Evolutionary conservation across 441 rosid genomes (phyloP).

Genomic region (Populus hybrid): DNA sequence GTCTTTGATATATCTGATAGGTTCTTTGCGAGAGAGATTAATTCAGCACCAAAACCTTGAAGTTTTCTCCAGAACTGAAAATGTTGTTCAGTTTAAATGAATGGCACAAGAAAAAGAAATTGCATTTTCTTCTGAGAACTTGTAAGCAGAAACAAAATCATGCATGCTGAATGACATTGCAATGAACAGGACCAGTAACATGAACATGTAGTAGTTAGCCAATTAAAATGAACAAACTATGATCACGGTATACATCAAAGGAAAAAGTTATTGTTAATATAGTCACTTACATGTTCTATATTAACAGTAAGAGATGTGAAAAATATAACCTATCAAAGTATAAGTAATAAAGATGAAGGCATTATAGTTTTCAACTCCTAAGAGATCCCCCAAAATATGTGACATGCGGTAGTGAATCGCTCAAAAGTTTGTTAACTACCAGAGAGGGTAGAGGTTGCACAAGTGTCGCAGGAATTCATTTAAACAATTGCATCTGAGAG

Average conservation of each 20-base stretch:
- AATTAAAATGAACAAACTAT: not conserved
- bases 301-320: not conserved
- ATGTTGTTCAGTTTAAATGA: conserved; percentile 15
- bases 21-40: conserved; percentile 62
- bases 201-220: not conserved
- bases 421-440: not conserved
- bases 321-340: not conserved
- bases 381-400: not conserved
- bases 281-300: not conserved
- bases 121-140: not conserved
- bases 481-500: not conserved
- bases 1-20: conserved; percentile 57
- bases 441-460: not conserved
- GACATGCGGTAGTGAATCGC: not conserved
- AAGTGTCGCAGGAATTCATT: not conserved
- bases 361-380: not conserved
- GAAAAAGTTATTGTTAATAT: not conserved
- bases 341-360: not conserved
- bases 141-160: not conserved
- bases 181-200: not conserved
- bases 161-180: not conserved
- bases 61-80: conserved; percentile 76
- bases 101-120: conserved; percentile 6
- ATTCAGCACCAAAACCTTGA: conserved; percentile 60
- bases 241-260: not conserved